Evolutionary conservation across 75 land plant species (phyloP).

Genomic region (Pinus taeda): DNA sequence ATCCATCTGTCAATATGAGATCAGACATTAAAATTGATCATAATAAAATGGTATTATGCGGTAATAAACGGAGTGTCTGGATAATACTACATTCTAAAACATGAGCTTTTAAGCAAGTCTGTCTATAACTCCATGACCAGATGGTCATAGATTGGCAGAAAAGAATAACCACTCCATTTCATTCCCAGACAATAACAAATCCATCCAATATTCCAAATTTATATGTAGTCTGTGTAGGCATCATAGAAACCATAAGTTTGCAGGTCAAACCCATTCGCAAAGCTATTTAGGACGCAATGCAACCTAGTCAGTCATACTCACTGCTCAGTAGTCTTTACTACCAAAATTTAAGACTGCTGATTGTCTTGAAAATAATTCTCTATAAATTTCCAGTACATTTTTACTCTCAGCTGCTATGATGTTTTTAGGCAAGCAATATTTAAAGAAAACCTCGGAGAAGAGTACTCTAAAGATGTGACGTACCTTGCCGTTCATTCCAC

Average conservation of each 20-base stretch:
- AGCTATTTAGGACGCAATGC: too few species aligned
- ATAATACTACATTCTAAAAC: not conserved
- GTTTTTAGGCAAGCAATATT: too few species aligned
- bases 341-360: too few species aligned
- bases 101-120: not conserved
- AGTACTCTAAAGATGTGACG: too few species aligned
- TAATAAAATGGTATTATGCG: not conserved
- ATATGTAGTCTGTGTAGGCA: not conserved
- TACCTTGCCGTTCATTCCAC: too few species aligned
- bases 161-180: not conserved
- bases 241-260: not conserved
- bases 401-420: too few species aligned
- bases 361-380: too few species aligned
- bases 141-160: not conserved
- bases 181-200: not conserved
- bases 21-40: too few species aligned
- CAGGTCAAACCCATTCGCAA: not conserved
- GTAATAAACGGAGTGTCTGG: not conserved
- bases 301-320: too few species aligned
- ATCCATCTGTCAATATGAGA: slow-evolving; percentile 47
- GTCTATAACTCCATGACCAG: not conserved
- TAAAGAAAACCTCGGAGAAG: too few species aligned
- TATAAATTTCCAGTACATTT: too few species aligned
- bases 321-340: too few species aligned
- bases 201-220: not conserved